Evolutionary conservation across 228 moss, liverwort and hornwort species (phyloP), one percentile per base, ranked within the genome.

Genomic region (Sphagnum fallax): DNA sequence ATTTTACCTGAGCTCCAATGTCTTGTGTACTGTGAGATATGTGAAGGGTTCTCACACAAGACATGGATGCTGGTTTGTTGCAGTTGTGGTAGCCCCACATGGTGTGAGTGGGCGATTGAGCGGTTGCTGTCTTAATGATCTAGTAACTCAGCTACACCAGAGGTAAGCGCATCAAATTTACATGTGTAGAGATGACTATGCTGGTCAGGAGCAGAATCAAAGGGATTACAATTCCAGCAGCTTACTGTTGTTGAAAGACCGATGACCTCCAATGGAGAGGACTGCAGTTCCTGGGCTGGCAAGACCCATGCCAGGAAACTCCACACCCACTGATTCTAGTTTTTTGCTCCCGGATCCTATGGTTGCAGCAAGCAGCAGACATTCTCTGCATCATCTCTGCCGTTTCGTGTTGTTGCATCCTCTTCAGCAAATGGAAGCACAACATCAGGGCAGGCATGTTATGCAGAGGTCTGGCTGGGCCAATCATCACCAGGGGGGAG

Each of bases 291-390:
- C 85, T 93, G 90, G 87, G 84, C 90, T 90, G 90, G 91, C 89
- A 89, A 90, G 93, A 32, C 32, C 32, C 80, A 78, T 83, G 74
- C 68, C 66, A 73, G 48, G 50, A 72, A 61, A 69, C 61, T 71
- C 71, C 78, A 78, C 73, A 79, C 74, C 66, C 80, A 80, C 78
- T 87, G 81, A 83, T 83, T 81, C 65, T 69, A 70, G 78, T 62
- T 86, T 66, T 55, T 83, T 87, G 83, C 83, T 83, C 86, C 91
- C 80, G 91, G 88, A 87, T 91, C 88, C 88, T 85, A 84, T 88
- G 90, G 90, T 94, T 98, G 94, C 98, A 98, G 98, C 86, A 98
- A 98, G 91, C 92, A 87, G 70, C 98, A 94, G 98, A 94, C 98
- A 69, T 93, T 87, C 74, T 83, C 85, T 71, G 88, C 93, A 75